Evolutionary conservation across 2,329 filamentous ascomycete species (phyloP), one percentile per base, ranked within the genome.

Genomic region (Neonectria magnoliae): DNA sequence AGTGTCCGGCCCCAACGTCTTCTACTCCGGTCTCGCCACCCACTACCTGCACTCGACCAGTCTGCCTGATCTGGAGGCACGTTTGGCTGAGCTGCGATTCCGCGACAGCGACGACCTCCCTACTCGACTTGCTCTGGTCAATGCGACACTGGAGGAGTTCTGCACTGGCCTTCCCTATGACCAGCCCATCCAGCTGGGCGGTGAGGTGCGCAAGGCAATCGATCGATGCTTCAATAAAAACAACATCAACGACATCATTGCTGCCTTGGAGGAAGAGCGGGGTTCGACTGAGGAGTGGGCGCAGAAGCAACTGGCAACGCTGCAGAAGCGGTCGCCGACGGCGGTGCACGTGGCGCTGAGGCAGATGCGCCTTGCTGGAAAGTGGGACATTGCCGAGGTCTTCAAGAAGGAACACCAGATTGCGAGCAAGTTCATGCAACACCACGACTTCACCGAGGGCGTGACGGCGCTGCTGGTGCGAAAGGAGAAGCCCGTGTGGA

Each of bases 11-110:
- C 91, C 90, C 13, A 93, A 98, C 77, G 91, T 91, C 57, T 94
- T 97, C 75, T 98, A 97, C 81, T 87, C 93, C 50, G 96, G 96
- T 63, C 85, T 99, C 73, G 96, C 96, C 65, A 98, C 96, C 14
- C 96, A 99, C 82, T 99, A 97, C 82, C 83, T 99, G 69, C 92
- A 99, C 85, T 97, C 95, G 47, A 94, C 93, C 65, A 91, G 91
- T 70, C 86, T 99, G 65, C 89, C 92, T 54, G 88, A 88, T 71
- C 87, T 99, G 62, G 93, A 97, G 79, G 86, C 90, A 20, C 93
- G 95, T 77, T 87, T 99, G 27, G 92, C 93, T 1, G 96, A 99
- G 81, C 86, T 99, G 67, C 87, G 90, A 29, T 99, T 99, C 84
- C 87, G 87, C 64, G 97, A 99, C 81, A 88, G 90, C 73, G 88